A percentile compares a stretch with the other conserved stretches of the same genome.
phyloP scores from a whole-genome alignment of 2,329 filamentous ascomycete species.

The Xylaria arbuscula region DNA sequence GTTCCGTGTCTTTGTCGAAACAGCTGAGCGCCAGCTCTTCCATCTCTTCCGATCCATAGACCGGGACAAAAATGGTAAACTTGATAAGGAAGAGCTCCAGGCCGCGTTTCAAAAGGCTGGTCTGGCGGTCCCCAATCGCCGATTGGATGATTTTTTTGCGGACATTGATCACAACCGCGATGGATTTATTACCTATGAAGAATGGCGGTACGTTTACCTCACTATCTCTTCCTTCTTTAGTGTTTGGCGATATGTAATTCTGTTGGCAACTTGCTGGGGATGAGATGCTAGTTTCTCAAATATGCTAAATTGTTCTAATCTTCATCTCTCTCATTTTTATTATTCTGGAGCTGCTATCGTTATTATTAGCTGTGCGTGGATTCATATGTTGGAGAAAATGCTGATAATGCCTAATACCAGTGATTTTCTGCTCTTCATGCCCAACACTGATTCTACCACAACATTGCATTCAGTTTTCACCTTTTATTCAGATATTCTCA shows the following conservation, averaged over 20 bases:
- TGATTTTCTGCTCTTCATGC: conserved; percentile 94
- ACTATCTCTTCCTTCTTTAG: conserved; percentile 1
- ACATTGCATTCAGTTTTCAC: conserved; percentile 85
- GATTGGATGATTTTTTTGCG: conserved; percentile 85
- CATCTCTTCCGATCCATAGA: conserved; percentile 89
- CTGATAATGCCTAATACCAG: conserved; percentile 56
- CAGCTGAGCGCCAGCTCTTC: conserved; percentile 85
- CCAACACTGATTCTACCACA: conserved; percentile 69
- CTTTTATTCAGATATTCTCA: conserved; percentile 90
- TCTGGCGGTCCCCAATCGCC: conserved; percentile 79
- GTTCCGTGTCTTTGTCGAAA: conserved; percentile 87
- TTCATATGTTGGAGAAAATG: neutral
- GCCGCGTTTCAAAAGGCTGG: conserved; percentile 82
- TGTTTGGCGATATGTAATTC: neutral
- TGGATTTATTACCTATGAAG: conserved; percentile 87
- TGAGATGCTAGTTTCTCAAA: conserved; percentile 4
- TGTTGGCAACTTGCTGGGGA: neutral
- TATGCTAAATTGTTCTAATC: conserved; percentile 5
- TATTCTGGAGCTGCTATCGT: neutral
- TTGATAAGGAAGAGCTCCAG: conserved; percentile 87
- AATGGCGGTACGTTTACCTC: conserved; percentile 87
- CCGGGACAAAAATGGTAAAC: conserved; percentile 81
- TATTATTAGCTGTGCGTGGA: neutral
- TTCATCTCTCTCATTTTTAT: neutral
- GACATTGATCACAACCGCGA: conserved; percentile 92